phyloP scores from a whole-genome alignment of 805 yeast species.

The Groenewaldozyma salmanticensis region DNA sequence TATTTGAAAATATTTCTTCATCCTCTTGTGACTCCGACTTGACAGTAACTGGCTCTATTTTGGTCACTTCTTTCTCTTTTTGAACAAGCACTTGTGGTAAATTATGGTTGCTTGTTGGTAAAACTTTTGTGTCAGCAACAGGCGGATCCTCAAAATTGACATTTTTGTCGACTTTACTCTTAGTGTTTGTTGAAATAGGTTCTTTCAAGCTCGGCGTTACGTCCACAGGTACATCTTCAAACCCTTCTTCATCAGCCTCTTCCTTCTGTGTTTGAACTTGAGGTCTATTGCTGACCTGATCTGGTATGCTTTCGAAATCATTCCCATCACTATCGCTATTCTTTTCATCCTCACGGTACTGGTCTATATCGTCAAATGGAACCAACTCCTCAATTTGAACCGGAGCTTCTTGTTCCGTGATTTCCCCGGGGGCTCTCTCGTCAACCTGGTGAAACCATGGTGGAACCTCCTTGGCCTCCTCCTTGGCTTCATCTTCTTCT shows the following conservation, averaged over 20 bases:
- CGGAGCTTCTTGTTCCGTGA: not conserved
- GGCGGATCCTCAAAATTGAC: no score
- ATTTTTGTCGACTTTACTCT: no score
- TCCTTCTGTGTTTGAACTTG: no score
- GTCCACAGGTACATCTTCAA: no score
- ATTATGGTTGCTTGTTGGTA: not conserved
- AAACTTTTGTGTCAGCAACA: not conserved
- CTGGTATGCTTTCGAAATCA: no score
- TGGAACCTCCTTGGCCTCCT: constrained; percentile 10
- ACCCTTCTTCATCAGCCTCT: no score
- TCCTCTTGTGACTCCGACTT: not conserved
- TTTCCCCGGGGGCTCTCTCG: not conserved
- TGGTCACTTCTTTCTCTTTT: not conserved
- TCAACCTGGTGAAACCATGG: constrained; percentile 8
- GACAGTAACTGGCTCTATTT: not conserved
- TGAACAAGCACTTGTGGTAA: not conserved
- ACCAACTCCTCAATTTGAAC: constrained; percentile 4
- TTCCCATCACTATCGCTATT: constrained; percentile 8
- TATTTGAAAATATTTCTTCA: not conserved
- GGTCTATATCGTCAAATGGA: constrained; percentile 1
- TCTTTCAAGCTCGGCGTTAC: no score
- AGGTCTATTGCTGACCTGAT: no score
- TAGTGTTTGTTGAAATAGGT: no score
- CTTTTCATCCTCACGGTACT: not conserved
- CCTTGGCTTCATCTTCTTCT: constrained; percentile 8